phyloP scores from a whole-genome alignment of 2,329 filamentous ascomycete genomes.

The Colletotrichum sp. region DNA sequence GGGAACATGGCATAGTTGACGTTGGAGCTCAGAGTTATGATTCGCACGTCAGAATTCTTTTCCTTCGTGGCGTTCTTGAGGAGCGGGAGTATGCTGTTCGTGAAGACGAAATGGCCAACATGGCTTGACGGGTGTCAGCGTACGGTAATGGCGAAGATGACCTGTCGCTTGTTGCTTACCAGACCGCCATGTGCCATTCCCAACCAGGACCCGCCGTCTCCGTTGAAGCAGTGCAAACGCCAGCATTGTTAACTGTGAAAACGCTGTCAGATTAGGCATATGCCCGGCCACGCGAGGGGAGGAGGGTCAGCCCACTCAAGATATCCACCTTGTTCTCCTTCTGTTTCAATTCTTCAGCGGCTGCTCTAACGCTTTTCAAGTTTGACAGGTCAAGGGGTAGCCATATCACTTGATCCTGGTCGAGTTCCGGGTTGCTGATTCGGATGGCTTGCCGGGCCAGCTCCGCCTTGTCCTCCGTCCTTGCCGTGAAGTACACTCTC shows the following conservation, averaged over 20 bases:
- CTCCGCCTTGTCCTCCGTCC: constrained; percentile 24
- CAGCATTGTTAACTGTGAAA: constrained; percentile 29
- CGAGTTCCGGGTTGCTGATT: constrained; percentile 9
- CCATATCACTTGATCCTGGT: constrained; percentile 15
- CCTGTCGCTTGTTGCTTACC: constrained; percentile 15
- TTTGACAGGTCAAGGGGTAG: constrained; percentile 27
- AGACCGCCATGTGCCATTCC: constrained; percentile 27
- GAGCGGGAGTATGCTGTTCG: constrained; percentile 29
- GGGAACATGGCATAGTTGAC: constrained; percentile 22
- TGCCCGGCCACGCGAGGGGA: background rate
- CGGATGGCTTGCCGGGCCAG: constrained; percentile 5
- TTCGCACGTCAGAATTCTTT: constrained; percentile 26
- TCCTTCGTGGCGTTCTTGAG: constrained; percentile 24
- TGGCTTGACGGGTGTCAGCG: constrained; percentile 22
- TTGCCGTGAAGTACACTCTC: constrained; percentile 29
- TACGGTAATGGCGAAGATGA: background rate
- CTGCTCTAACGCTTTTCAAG: constrained; percentile 22
- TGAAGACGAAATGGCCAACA: constrained; percentile 30
- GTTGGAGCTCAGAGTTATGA: constrained; percentile 27
- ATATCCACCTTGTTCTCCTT: constrained; percentile 29
- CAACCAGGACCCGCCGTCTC: constrained; percentile 21
- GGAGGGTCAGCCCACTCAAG: constrained; percentile 22
- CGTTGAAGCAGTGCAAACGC: background rate
- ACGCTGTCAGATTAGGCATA: background rate
- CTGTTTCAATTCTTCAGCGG: constrained; percentile 22